Conservation (phyloP, 2,329 filamentous ascomycete species). For the Xylariaceae sp. region DNA sequence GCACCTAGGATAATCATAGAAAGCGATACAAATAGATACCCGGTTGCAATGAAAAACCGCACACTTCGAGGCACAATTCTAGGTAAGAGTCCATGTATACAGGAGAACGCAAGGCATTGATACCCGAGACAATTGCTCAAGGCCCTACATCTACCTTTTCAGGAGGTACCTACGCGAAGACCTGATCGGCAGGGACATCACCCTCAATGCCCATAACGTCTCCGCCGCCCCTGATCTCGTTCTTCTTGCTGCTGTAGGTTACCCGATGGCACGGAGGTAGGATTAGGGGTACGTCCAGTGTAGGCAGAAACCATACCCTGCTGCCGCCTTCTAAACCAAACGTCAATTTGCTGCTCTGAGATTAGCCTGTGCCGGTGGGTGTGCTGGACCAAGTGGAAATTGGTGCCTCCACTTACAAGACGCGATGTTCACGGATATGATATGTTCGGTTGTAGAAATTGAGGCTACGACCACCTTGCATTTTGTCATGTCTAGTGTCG, state of each 20-base stretch:
- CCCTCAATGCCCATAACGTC: no score
- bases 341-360: neutral
- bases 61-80: no score
- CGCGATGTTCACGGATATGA: slow-evolving; percentile 54
- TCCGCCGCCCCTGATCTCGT: no score
- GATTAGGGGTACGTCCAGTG: no score
- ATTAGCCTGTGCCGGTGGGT: slow-evolving; percentile 28
- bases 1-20: neutral
- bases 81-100: no score
- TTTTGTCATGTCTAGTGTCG: slow-evolving; percentile 14
- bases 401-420: slow-evolving; percentile 69
- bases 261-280: no score
- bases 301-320: slow-evolving; percentile 16
- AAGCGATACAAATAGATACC: neutral
- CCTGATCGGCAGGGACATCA: no score
- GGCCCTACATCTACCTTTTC: no score
- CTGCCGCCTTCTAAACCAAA: neutral
- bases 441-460: slow-evolving; percentile 48
- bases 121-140: no score
- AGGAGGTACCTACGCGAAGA: no score
- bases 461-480: slow-evolving; percentile 8
- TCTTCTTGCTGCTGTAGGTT: no score
- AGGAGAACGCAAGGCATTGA: neutral
- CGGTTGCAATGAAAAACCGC: no score
- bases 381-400: slow-evolving; percentile 87